Evolutionary conservation across 106 monocot genomes (phyloP), one percentile per base, ranked within the genome.

Genomic region (Cymbidium sinense): DNA sequence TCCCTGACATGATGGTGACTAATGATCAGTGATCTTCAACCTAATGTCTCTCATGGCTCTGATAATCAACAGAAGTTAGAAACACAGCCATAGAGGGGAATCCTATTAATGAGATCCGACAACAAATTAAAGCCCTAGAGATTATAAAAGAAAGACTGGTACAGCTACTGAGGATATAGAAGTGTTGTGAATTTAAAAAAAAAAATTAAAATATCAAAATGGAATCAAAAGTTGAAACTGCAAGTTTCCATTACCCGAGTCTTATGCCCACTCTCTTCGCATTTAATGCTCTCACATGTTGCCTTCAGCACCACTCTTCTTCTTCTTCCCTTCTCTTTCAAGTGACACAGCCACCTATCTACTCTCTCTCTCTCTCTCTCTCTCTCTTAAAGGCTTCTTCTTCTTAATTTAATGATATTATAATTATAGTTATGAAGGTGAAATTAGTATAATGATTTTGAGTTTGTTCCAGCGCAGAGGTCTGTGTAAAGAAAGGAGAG

Each of bases 101-200:
- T 43, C 23, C 8, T 39, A 73, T 73, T 73, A 43, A 73, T 65
- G 41, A 73, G 73, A 73, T 43, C 73, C 43, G 73, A 73, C 73
- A 73, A 25, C 43, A 39, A 73, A 73, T 73, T 73, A 73, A 73
- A 43, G 73, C 43, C 12, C 73, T 43, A 43, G 43, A 73, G 73
- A 73, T 73, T 73, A 73, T 73, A 43, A 73, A 73, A 73, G 25
- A 25, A 43, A 43, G 39, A 37, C 37, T n/a, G 39, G 25, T 43
- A 12, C 25, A 23, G 7, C 34, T 41, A 25, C 17, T 5, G 73
- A 43, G 10, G 12, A 30, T n/a, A 2, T 12, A 21, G 21, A 9
- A 29, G 23, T 7, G 21, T 65, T 27, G 21, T 0, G 12, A 65
- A 30, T 31, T 30, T 12, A 70, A 70, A 9, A 36, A 17, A 70